A percentile compares a stretch with the other conserved stretches of the same genome.
Evolutionary conservation across 2,329 filamentous ascomycete species (phyloP).

Genomic region (Colletotrichum sp.): DNA sequence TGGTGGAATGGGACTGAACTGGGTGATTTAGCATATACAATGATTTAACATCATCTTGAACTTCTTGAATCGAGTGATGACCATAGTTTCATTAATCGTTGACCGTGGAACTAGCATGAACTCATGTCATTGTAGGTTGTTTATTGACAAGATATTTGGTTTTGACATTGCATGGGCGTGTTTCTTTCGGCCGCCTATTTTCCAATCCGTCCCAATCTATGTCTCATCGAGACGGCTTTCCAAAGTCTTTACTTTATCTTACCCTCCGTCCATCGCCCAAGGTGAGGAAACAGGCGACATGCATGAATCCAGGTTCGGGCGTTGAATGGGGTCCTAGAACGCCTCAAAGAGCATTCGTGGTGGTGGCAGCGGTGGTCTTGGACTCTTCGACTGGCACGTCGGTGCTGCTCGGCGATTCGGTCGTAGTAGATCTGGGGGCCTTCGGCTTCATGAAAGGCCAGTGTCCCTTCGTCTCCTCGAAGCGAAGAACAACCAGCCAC

Average conservation of each 20-base stretch:
- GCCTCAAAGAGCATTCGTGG: background rate
- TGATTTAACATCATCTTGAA: background rate
- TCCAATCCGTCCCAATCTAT: background rate
- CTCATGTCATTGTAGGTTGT: accelerated
- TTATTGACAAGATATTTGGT: background rate
- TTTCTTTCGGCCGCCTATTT: background rate
- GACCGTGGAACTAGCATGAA: accelerated
- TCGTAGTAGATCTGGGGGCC: background rate
- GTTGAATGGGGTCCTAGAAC: background rate
- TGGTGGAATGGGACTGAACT: accelerated
- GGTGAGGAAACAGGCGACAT: accelerated
- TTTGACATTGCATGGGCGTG: accelerated
- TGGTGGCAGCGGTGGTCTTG: background rate
- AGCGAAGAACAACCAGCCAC: constrained; percentile 70
- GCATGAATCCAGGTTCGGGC: accelerated
- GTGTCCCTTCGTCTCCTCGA: constrained; percentile 64
- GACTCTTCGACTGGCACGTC: background rate
- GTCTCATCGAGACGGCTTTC: background rate
- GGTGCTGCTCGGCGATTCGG: background rate
- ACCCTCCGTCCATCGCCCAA: background rate
- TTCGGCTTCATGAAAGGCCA: constrained; percentile 50
- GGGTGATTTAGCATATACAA: background rate
- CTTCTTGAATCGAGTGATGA: background rate
- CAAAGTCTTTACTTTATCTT: accelerated
- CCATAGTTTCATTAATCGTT: background rate